Conservation (phyloP, 2,329 filamentous ascomycete species). For the Zymoseptoria pseudotritici region DNA sequence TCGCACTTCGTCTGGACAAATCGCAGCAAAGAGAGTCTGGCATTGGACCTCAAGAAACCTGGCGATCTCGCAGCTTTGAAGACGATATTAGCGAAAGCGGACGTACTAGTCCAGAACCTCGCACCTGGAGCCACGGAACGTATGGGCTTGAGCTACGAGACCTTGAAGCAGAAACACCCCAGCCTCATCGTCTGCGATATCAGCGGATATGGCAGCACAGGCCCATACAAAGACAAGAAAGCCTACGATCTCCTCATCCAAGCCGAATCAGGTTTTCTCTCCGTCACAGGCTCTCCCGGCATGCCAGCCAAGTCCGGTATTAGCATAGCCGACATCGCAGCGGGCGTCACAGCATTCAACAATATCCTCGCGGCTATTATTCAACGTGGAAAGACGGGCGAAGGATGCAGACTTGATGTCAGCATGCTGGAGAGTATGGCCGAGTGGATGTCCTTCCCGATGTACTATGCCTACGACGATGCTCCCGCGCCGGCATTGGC, state of each 20-base stretch:
- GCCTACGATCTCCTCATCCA: constrained; percentile 99
- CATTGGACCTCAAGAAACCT: constrained; percentile 77
- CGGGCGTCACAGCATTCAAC: constrained; percentile 88
- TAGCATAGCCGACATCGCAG: constrained; percentile 89
- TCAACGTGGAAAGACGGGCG: constrained; percentile 44
- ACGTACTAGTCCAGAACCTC: constrained; percentile 94
- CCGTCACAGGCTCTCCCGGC: constrained; percentile 74
- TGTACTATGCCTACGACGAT: constrained; percentile 51
- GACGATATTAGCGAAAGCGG: constrained; percentile 69
- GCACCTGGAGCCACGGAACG: constrained; percentile 81
- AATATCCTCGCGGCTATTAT: constrained; percentile 88
- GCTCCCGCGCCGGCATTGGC: constrained; percentile 38
- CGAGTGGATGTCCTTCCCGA: constrained; percentile 60
- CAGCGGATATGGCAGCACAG: constrained; percentile 91
- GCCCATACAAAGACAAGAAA: constrained; percentile 78
- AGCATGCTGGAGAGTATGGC: constrained; percentile 53
- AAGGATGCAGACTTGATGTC: constrained; percentile 46
- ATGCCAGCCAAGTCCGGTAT: constrained; percentile 94
- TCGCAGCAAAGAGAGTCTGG: constrained; percentile 90
- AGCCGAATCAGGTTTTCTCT: constrained; percentile 43
- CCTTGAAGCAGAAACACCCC: constrained; percentile 71
- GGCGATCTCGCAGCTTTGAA: constrained; percentile 79
- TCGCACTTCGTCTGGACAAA: constrained; percentile 44
- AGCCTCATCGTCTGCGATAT: constrained; percentile 86
- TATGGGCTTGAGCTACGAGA: constrained; percentile 82